Conservation (phyloP, 305 asterid genomes). For the Ajuga reptans region DNA sequence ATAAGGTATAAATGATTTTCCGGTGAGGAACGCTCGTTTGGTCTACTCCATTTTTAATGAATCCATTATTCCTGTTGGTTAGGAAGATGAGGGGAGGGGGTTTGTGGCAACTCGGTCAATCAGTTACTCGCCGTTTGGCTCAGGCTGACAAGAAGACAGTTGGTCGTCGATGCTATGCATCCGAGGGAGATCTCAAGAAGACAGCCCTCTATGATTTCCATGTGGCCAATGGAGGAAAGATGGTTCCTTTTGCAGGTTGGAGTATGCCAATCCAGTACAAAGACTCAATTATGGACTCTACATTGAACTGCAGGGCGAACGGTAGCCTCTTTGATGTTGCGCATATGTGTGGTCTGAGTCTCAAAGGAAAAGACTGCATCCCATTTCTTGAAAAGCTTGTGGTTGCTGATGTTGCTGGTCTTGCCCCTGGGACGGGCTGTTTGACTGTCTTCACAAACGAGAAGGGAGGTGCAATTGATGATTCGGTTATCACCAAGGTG, state of each 20-base stretch:
- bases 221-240: constrained; percentile 83
- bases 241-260: constrained; percentile 99
- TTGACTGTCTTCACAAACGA: constrained; percentile 91
- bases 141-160: constrained; percentile 62
- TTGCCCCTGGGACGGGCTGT: constrained; percentile 81
- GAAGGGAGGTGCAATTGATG: constrained; percentile 97
- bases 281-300: constrained; percentile 94
- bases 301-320: constrained; percentile 85
- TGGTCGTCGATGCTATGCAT: constrained; percentile 68
- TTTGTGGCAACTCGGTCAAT: constrained; percentile 92
- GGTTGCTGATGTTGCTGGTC: constrained; percentile 90
- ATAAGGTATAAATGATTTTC: neutral
- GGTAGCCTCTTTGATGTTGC: constrained; percentile 92
- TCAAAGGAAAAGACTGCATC: constrained; percentile 82
- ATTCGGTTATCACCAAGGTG: constrained; percentile 90
- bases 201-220: constrained; percentile 86
- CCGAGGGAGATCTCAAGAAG: constrained; percentile 87
- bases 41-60: neutral
- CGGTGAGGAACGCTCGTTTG: neutral
- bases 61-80: neutral
- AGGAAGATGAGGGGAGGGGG: constrained; percentile 86
- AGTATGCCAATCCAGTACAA: constrained; percentile 99
- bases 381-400: constrained; percentile 92
- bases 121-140: constrained; percentile 73
- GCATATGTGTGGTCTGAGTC: constrained; percentile 97